These are phyloP conservation scores for Cucumis hystrix DNA, from an alignment of 306 rosid species.

Conservation along the genomic window DNA sequence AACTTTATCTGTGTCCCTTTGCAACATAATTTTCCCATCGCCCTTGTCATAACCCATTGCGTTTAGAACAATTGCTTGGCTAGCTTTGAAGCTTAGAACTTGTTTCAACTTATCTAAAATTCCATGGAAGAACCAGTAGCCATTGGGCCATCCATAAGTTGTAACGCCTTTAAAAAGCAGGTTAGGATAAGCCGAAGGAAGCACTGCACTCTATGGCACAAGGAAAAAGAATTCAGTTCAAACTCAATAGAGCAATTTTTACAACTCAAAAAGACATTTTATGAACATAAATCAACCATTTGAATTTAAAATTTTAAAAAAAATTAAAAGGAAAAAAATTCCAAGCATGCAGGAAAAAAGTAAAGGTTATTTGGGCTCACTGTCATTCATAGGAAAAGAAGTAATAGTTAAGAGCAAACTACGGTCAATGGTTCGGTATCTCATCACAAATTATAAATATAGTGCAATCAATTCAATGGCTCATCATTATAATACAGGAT, in stretches of 20 bases:
- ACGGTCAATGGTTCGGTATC: not conserved
- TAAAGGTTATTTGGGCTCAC: not conserved
- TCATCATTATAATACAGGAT: not conserved
- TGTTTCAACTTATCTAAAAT: constrained; percentile 22
- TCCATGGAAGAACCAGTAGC: constrained; percentile 26
- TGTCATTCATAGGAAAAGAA: not conserved
- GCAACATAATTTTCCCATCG: constrained; percentile 17
- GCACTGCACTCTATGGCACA: constrained; percentile 21
- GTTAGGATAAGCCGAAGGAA: constrained; percentile 22
- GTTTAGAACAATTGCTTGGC: constrained; percentile 17
- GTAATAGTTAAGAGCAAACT: not conserved
- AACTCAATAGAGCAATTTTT: not conserved
- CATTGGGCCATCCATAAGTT: constrained; percentile 23
- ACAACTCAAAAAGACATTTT: not conserved
- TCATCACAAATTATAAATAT: not conserved
- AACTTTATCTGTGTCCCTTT: constrained; percentile 12
- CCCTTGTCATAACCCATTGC: constrained; percentile 21
- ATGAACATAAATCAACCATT: not conserved
- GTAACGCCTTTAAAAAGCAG: constrained; percentile 24
- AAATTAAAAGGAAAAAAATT: not conserved
- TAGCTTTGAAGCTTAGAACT: constrained; percentile 10
- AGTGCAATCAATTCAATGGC: not conserved
- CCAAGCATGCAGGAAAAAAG: not conserved
- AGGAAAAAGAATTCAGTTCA: constrained; percentile 1
- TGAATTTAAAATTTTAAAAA: too few species aligned